phyloP scores from a whole-genome alignment of 805 yeast genomes.

The Metschnikowia baotianmanensis region DNA sequence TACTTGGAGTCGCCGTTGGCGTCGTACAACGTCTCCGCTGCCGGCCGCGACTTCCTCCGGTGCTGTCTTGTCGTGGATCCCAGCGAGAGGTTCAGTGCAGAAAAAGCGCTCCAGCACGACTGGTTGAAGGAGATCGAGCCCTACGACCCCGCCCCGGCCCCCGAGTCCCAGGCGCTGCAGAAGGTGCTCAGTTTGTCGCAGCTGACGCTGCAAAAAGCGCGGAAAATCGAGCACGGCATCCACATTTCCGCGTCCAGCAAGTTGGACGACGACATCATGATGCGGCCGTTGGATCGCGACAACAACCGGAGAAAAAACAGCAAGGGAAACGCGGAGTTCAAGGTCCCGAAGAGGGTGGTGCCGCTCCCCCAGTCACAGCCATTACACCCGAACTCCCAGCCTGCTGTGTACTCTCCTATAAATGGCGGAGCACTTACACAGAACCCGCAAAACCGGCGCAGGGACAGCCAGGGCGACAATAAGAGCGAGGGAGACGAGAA shows the following conservation, averaged over 20 bases:
- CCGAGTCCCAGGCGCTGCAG: slow-evolving; percentile 21
- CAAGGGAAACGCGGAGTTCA: slow-evolving; percentile 33
- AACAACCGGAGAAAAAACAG: slow-evolving; percentile 19
- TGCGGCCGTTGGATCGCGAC: slow-evolving; percentile 40
- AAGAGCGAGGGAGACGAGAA: background rate
- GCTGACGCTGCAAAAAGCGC: slow-evolving; percentile 63
- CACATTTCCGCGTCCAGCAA: slow-evolving; percentile 35
- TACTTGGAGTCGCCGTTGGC: slow-evolving; percentile 76
- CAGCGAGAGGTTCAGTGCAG: slow-evolving; percentile 65
- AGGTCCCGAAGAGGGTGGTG: slow-evolving; percentile 42
- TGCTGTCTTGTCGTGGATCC: slow-evolving; percentile 78
- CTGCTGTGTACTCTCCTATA: too few species aligned
- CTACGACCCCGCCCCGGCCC: background rate
- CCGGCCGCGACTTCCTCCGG: slow-evolving; percentile 71
- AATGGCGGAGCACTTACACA: too few species aligned
- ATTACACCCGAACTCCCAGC: slow-evolving; percentile 1
- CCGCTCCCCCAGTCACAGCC: slow-evolving; percentile 44
- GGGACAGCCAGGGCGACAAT: too few species aligned
- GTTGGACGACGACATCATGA: slow-evolving; percentile 41
- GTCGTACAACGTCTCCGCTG: slow-evolving; percentile 60
- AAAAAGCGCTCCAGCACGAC: slow-evolving; percentile 70
- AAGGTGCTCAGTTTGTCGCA: slow-evolving; percentile 62
- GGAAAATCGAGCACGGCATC: slow-evolving; percentile 41
- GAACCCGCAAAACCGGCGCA: slow-evolving; percentile 1
- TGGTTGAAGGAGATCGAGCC: slow-evolving; percentile 58